phyloP scores from a whole-genome alignment of 768 basidiomycete genomes.

The Coprinellus micaceus region DNA sequence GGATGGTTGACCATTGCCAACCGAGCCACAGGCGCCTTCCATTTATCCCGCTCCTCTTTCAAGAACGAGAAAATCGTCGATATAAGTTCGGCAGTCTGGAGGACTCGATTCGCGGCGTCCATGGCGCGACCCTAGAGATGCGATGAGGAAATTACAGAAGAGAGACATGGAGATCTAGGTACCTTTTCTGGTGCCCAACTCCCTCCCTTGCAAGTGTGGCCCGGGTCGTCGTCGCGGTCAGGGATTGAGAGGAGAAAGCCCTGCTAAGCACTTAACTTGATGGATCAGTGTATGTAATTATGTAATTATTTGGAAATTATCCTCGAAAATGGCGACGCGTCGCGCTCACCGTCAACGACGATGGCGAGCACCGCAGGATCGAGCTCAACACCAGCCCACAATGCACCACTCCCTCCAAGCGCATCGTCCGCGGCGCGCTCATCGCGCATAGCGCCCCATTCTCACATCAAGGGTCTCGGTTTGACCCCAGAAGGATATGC shows the following conservation, averaged over 20 bases:
- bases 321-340: not conserved
- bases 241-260: not conserved
- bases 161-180: no score
- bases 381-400: constrained; percentile 59
- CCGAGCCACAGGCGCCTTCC: not conserved
- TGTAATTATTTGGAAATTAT: not conserved
- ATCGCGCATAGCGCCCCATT: constrained; percentile 85
- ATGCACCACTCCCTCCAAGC: constrained; percentile 68
- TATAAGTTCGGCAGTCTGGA: not conserved
- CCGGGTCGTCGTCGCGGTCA: no score
- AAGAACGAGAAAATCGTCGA: not conserved
- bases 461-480: constrained; percentile 96
- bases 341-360: not conserved
- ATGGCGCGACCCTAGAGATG: not conserved
- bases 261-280: not conserved
- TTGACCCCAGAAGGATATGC: constrained; percentile 82
- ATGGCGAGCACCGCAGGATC: constrained; percentile 41
- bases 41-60: not conserved
- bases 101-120: not conserved
- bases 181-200: no score
- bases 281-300: not conserved
- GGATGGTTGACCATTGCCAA: not conserved
- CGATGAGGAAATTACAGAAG: no score
- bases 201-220: not conserved
- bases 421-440: constrained; percentile 59